Base-by-base conservation (phyloP, 176 grass and related monocot genomes). In the Musa schizocarpa region DNA sequence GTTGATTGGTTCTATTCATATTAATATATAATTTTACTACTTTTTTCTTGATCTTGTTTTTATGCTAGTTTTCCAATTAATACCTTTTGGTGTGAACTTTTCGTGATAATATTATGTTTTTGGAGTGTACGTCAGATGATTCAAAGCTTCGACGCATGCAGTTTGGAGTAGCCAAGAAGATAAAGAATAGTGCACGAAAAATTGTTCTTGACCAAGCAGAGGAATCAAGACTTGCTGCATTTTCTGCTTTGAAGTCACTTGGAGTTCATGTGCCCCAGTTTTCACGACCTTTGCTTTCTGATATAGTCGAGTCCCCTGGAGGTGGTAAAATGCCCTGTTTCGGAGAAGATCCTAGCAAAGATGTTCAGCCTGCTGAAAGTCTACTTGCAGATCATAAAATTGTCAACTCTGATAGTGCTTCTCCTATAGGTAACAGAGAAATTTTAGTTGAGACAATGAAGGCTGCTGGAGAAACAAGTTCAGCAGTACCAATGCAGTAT, bases 141-240 rank as follows among this genome's bases (percentile, higher is more conserved):
- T 79, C 69, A 77, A 81, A 83, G 52, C 83, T 86, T 61, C 85
- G 51, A 43, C 85, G 77, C 71, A 76, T 93, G 93, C 93, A 85
- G 80, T 84, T 97, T 48, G 93, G 90, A 68, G 78, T 97, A 81
- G 85, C 90, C 12, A 97, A 93, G 80, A 97, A 97, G 86, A 93
- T 97, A 81, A 97, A 97, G 82, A 97, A 87, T 81, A 86, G 86
- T 65, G 93, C 93, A 76, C 85, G 90, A 25, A 97, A 90, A 81
- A 93, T 97, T 72, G 83, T 97, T 79, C 87, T 97, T 68, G 93
- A 93, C 77, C 90, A 97, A 81, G 93, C 93, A 79, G 93, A 97
- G 90, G 88, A 87, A 63, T 90, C 93, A 63, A 89, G 86, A 81
- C 50, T 90, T 83, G 90, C 85, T 76, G 93, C 93, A 76, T 90